Evolutionary conservation across 2,329 filamentous ascomycete species (phyloP).

Genomic region (Chlorencoelia australis): DNA sequence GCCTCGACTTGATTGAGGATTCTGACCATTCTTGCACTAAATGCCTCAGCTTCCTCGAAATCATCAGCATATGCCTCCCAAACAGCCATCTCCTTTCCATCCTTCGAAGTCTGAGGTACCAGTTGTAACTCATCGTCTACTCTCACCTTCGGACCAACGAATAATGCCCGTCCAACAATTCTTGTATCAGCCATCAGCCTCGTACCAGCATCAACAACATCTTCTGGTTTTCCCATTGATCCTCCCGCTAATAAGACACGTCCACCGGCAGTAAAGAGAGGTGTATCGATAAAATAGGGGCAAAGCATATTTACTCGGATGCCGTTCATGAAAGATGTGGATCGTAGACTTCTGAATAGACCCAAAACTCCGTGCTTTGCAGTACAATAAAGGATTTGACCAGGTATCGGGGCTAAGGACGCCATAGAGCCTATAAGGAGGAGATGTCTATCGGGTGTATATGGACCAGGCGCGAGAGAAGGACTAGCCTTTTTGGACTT

Average conservation of each 20-base stretch:
- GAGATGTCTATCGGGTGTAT: slow-evolving; percentile 45
- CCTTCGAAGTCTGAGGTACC: slow-evolving; percentile 8
- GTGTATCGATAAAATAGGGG: slow-evolving; percentile 57
- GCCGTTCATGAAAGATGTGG: slow-evolving; percentile 37
- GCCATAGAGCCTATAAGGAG: slow-evolving; percentile 55
- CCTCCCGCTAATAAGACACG: slow-evolving; percentile 46
- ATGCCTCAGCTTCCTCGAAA: slow-evolving; percentile 45
- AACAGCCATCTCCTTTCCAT: slow-evolving; percentile 33
- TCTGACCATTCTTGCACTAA: slow-evolving; percentile 41
- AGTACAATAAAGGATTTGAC: slow-evolving; percentile 43
- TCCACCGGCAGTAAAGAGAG: slow-evolving; percentile 40
- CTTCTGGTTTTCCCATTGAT: slow-evolving; percentile 39
- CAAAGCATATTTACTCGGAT: slow-evolving; percentile 56
- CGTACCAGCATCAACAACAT: slow-evolving; percentile 55
- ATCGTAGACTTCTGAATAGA: slow-evolving; percentile 49
- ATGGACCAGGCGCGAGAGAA: slow-evolving; percentile 23
- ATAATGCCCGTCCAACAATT: slow-evolving; percentile 46
- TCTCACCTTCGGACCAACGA: slow-evolving; percentile 45
- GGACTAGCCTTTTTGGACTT: slow-evolving; percentile 29
- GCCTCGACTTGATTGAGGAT: slow-evolving; percentile 42
- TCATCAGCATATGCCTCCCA: slow-evolving; percentile 55
- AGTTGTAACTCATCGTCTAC: slow-evolving; percentile 31
- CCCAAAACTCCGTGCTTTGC: slow-evolving; percentile 59
- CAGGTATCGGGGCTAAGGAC: slow-evolving; percentile 36
- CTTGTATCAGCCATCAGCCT: slow-evolving; percentile 48